phyloP scores from a whole-genome alignment of 129 eudicot genomes.

The Artemisia tridentata region DNA sequence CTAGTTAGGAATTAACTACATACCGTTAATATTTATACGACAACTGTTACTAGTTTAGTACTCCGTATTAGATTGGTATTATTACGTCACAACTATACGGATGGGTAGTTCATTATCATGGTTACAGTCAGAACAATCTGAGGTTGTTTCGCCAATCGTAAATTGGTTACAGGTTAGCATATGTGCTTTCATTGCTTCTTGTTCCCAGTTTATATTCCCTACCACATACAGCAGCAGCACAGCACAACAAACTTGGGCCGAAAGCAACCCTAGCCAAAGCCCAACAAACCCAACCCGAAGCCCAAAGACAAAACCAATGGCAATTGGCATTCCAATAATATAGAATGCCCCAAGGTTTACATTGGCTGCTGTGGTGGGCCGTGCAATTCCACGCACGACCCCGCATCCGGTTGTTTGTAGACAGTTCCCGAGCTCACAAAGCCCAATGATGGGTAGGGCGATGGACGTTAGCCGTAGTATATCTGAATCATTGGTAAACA shows the following conservation, averaged over 20 bases:
- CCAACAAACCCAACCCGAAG: constrained; percentile 49
- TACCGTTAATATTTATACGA: not conserved
- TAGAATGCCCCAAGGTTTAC: constrained; percentile 59
- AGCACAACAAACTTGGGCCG: constrained; percentile 65
- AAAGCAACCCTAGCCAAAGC: constrained; percentile 57
- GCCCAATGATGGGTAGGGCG: constrained; percentile 51
- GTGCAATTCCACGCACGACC: constrained; percentile 52
- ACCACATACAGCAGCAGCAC: constrained; percentile 55
- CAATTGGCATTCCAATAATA: constrained; percentile 50
- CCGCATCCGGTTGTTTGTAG: constrained; percentile 62
- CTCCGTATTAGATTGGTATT: not conserved
- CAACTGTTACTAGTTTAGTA: not conserved
- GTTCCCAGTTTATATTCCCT: constrained; percentile 47
- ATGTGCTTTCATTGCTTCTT: constrained; percentile 48
- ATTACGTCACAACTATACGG: constrained; percentile 36
- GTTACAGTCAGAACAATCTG: not conserved
- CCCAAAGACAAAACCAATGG: constrained; percentile 19
- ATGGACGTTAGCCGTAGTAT: constrained; percentile 41
- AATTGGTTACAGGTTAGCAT: constrained; percentile 35
- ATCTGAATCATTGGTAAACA: constrained; percentile 39
- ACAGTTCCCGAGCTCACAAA: constrained; percentile 65
- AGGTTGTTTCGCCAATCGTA: constrained; percentile 11
- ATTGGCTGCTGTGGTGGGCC: constrained; percentile 48
- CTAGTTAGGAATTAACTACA: not conserved
- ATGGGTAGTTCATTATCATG: constrained; percentile 40